These are phyloP conservation scores for Austroboletus novae-zelandiae DNA, from an alignment of 1,284 basidiomycete genomes.

Conservation along the genomic window DNA sequence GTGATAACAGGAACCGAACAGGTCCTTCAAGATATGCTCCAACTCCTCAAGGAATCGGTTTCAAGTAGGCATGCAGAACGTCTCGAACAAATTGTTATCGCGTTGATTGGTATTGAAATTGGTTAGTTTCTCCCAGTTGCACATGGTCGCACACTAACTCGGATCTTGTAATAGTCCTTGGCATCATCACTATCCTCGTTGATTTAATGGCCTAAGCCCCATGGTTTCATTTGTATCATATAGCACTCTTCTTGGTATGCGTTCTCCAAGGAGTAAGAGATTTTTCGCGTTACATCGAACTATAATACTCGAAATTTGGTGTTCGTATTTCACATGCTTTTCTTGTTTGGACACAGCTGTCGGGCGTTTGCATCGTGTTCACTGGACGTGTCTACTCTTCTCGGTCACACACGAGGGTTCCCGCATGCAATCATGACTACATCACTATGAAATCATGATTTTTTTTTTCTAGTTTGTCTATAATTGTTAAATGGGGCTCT, in stretches of 20 bases:
- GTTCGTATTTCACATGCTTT: constrained; percentile 2
- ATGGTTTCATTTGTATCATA: constrained; percentile 11
- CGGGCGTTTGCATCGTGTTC: not conserved
- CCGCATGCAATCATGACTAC: constrained; percentile 1
- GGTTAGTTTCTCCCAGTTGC: constrained; percentile 40
- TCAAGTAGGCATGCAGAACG: constrained; percentile 90
- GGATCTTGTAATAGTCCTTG: constrained; percentile 46
- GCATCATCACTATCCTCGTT: constrained; percentile 71
- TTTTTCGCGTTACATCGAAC: constrained; percentile 3
- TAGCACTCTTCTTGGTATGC: not conserved
- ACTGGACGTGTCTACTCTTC: not conserved
- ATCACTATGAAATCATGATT: not conserved
- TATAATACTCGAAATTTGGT: constrained; percentile 8
- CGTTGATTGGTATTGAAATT: constrained; percentile 88
- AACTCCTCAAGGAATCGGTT: constrained; percentile 92
- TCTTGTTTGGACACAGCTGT: not conserved
- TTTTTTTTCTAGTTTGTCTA: not conserved
- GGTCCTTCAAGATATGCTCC: constrained; percentile 97
- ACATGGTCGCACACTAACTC: constrained; percentile 4
- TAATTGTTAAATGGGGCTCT: not conserved
- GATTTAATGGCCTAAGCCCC: constrained; percentile 49
- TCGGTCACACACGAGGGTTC: constrained; percentile 1
- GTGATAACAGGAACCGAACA: constrained; percentile 29
- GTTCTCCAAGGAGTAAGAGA: constrained; percentile 5
- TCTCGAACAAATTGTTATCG: constrained; percentile 94